Conservation (phyloP, 1,284 basidiomycete genomes). For the Crepidotus sp. region DNA sequence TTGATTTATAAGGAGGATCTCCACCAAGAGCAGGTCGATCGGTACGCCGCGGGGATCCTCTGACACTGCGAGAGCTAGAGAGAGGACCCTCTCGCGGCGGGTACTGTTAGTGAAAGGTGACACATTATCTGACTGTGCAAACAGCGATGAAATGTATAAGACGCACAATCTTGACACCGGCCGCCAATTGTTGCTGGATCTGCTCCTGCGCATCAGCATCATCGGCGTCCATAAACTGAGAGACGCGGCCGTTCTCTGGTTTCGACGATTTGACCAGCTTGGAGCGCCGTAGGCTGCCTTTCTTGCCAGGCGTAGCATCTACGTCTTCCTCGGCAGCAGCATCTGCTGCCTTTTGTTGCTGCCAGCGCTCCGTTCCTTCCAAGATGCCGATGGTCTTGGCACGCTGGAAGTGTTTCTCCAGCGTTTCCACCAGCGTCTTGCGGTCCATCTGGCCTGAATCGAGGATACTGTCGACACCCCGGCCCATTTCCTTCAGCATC, state of each 20-base stretch:
- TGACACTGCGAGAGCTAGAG: constrained; percentile 57
- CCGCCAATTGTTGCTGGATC: constrained; percentile 73
- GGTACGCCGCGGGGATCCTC: constrained; percentile 52
- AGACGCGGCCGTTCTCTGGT: constrained; percentile 45
- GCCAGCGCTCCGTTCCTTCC: constrained; percentile 53
- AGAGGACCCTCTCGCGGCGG: constrained; percentile 46
- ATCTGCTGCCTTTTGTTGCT: constrained; percentile 25
- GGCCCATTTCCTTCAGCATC: constrained; percentile 80
- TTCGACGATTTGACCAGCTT: constrained; percentile 29
- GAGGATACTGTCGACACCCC: constrained; percentile 67
- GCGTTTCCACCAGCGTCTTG: constrained; percentile 69
- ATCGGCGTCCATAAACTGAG: constrained; percentile 88
- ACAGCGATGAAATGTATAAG: constrained; percentile 9
- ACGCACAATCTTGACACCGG: constrained; percentile 62
- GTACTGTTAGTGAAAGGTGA: constrained; percentile 31
- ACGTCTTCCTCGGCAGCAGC: constrained; percentile 28
- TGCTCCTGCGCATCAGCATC: constrained; percentile 80
- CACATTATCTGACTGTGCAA: neutral
- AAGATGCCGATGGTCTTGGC: constrained; percentile 80
- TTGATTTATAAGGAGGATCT: constrained; percentile 31
- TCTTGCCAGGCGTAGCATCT: constrained; percentile 47
- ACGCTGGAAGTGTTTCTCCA: constrained; percentile 79
- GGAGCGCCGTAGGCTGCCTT: constrained; percentile 31
- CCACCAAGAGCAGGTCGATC: constrained; percentile 34
- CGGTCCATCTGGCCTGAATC: constrained; percentile 67